Evolutionary conservation across 2,329 filamentous ascomycete genomes (phyloP), one percentile per base, ranked within the genome.

Genomic region (Sporothrix curviconia): DNA sequence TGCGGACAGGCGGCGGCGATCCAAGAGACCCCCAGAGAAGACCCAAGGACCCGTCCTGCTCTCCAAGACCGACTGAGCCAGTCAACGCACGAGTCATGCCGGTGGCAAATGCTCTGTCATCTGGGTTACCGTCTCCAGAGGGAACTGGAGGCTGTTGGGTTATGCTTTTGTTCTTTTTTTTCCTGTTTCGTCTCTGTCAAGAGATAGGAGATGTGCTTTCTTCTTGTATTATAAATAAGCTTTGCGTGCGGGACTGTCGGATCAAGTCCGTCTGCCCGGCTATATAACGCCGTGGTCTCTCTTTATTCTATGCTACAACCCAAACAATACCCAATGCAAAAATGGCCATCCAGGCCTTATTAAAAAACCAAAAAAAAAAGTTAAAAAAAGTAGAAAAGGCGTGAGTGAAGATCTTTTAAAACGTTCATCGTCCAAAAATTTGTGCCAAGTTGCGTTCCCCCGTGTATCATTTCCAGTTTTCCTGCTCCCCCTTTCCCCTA

Each of bases 1-100:
- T 77, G 28, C 63, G 72, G 32, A 62, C 72, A n/a, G n/a, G n/a
- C 3, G 68, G 67, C 6, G 68, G 66, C 53, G 49, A 50, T 28
- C 63, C 28, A 66, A 63, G 58, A 67, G 67, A 61, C 62, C 67
- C 65, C 62, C 59, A 62, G 55, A 58, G 22, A 54, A 42, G 19
- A 44, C 28, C 1, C 43, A 50, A n/a, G 32, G 39, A 7, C 19
- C 17, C 17, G 44, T 15, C 1, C 25, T n/a, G 15, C 25, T 49
- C 12, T 39, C 55, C 7, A 56, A 56, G 14, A 37, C 55, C 9
- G 55, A 56, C 19, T 56, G n/a, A n/a, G n/a, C n/a, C n/a, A n/a
- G n/a, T n/a, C n/a, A n/a, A n/a, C n/a, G n/a, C n/a, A n/a, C n/a
- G n/a, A n/a, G n/a, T n/a, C n/a, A n/a, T n/a, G n/a, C n/a, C n/a